phyloP scores from a whole-genome alignment of 2,329 filamentous ascomycete genomes.

The Stagonosporopsis tanaceti region DNA sequence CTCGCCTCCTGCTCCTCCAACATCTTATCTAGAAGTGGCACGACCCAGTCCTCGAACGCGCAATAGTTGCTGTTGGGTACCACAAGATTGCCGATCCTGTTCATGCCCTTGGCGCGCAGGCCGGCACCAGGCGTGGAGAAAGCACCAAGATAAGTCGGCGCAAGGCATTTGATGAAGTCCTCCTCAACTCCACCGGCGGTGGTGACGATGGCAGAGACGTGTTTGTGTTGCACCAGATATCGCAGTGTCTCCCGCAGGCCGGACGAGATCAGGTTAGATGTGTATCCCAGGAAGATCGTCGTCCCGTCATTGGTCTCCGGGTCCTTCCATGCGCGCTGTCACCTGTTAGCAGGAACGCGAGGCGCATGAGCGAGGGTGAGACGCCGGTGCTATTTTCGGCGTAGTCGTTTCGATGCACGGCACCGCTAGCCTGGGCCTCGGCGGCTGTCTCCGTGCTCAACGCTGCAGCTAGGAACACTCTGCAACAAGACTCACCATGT shows the following conservation, averaged over 20 bases:
- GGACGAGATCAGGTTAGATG: constrained; percentile 96
- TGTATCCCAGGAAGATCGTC: constrained; percentile 97
- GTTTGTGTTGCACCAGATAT: constrained; percentile 90
- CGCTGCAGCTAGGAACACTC: constrained; percentile 18
- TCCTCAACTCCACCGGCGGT: constrained; percentile 96
- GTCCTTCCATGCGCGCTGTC: constrained; percentile 78
- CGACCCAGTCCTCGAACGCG: constrained; percentile 95
- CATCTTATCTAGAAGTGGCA: constrained; percentile 95
- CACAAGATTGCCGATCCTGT: constrained; percentile 93
- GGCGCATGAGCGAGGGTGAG: constrained; percentile 26
- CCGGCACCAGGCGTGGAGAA: constrained; percentile 80
- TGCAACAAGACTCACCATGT: constrained; percentile 72
- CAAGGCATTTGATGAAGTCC: constrained; percentile 98
- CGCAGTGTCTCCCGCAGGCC: constrained; percentile 90
- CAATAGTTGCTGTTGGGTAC: constrained; percentile 99
- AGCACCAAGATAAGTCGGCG: constrained; percentile 88
- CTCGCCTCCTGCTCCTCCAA: constrained; percentile 89
- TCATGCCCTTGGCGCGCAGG: constrained; percentile 84
- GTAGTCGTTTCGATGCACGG: constrained; percentile 39
- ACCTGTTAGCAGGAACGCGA: constrained; percentile 38
- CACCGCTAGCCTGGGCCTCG: constrained; percentile 35
- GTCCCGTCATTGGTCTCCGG: constrained; percentile 80
- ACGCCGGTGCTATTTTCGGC: constrained; percentile 41
- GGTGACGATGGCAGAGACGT: constrained; percentile 92
- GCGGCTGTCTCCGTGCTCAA: constrained; percentile 32